phyloP scores from a whole-genome alignment of 1,284 basidiomycete genomes.

The Rhodotorula sp. region DNA sequence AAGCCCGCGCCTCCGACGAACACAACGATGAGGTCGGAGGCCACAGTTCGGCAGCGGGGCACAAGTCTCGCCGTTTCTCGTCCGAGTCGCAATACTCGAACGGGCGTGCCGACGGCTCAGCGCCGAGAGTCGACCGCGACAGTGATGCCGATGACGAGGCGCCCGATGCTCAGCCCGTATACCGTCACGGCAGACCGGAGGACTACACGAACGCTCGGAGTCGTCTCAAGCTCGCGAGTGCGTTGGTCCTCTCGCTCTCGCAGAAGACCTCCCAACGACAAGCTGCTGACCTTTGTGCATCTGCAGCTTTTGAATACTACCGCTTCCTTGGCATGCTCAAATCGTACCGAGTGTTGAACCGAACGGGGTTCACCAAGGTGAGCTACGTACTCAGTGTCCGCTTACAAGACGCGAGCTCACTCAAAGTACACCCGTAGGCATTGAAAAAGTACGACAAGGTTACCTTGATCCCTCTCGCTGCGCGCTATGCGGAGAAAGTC shows the following conservation, averaged over 20 bases:
- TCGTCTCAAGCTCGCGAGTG: slow-evolving; percentile 40
- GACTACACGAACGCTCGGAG: slow-evolving; percentile 32
- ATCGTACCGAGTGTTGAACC: slow-evolving; percentile 36
- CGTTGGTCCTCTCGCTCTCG: not conserved
- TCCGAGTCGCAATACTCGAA: not conserved
- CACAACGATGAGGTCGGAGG: not conserved
- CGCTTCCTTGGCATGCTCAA: slow-evolving; percentile 40
- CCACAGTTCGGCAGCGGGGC: not conserved
- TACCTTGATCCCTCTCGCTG: slow-evolving; percentile 54
- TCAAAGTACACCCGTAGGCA: slow-evolving; percentile 2
- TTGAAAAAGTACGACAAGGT: slow-evolving; percentile 79
- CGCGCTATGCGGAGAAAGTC: slow-evolving; percentile 73
- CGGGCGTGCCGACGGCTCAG: not conserved
- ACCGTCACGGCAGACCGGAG: slow-evolving; percentile 27
- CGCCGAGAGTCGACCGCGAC: not conserved
- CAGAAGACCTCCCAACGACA: too few species aligned
- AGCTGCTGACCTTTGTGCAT: not conserved
- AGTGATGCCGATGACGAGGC: slow-evolving; percentile 4
- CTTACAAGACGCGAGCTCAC: too few species aligned
- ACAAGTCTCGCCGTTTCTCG: not conserved
- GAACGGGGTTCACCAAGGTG: slow-evolving; percentile 35
- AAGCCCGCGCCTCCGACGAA: not conserved
- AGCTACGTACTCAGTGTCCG: not conserved
- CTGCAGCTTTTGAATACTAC: slow-evolving; percentile 40
- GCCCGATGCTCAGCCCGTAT: not conserved